Percentiles rank a stretch among this genome's conserved stretches.
Evolutionary conservation across 163 green algal genomes (phyloP).

Genomic region (Scenedesmus sp.): DNA sequence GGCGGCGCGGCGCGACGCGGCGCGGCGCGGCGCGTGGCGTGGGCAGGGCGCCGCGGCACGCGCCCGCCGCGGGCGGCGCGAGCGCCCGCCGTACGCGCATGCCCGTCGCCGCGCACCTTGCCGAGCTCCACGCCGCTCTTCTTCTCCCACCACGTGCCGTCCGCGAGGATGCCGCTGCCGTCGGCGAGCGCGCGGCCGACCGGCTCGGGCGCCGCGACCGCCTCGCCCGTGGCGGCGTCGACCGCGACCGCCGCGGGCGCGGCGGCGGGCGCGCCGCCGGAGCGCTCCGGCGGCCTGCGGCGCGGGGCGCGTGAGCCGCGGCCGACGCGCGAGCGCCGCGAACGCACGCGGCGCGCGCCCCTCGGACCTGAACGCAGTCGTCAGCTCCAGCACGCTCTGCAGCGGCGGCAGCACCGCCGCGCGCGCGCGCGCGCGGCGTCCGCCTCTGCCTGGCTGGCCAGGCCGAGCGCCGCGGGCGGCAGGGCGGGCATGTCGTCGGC

Average conservation of each 20-base stretch:
- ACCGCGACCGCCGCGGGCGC: neutral
- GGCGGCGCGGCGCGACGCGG: too few relatives aligned
- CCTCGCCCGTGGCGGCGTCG: constrained; percentile 5
- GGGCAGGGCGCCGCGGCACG: too few relatives aligned
- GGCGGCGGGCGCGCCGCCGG: neutral
- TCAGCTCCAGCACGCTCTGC: constrained; percentile 76
- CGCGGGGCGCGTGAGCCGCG: too few relatives aligned
- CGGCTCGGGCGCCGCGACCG: neutral
- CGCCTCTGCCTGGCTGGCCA: neutral
- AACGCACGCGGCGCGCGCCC: constrained; percentile 44
- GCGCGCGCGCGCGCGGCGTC: constrained; percentile 36
- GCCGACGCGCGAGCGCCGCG: too few relatives aligned
- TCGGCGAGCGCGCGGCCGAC: constrained; percentile 61
- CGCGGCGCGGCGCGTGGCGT: too few relatives aligned
- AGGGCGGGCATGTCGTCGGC: too few relatives aligned
- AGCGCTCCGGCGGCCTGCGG: too few relatives aligned
- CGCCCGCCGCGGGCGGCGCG: too few relatives aligned
- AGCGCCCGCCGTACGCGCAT: too few relatives aligned
- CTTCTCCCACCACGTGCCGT: constrained; percentile 71
- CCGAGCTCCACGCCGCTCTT: constrained; percentile 51
- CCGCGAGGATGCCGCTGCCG: constrained; percentile 62
- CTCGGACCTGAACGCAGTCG: constrained; percentile 59
- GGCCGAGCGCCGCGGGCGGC: constrained; percentile 18
- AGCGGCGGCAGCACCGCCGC: constrained; percentile 61
- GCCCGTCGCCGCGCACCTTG: neutral